A percentile compares a stretch with the other conserved stretches of the same genome.
These are phyloP conservation scores for Solanum dulcamara DNA, from an alignment of 257 asterid species.

Conservation along the genomic window DNA sequence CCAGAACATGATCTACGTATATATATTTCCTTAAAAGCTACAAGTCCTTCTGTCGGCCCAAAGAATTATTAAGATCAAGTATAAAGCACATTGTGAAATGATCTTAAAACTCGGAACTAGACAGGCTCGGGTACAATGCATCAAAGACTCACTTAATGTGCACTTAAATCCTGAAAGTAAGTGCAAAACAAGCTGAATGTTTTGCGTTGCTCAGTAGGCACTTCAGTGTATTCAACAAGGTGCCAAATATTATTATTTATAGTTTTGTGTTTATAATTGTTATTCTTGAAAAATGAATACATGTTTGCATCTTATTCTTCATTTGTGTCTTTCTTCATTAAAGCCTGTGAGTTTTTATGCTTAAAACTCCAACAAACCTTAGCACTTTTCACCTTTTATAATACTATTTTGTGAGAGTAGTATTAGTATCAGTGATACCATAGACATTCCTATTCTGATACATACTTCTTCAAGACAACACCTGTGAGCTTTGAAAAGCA, in stretches of 20 bases:
- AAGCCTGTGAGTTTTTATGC: neutral
- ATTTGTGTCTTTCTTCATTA: neutral
- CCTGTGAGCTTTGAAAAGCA: neutral
- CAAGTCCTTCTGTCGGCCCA: neutral
- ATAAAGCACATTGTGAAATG: neutral
- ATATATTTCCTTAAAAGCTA: neutral
- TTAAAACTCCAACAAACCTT: neutral
- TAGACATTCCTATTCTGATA: neutral
- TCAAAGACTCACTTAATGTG: neutral
- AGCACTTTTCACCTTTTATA: neutral
- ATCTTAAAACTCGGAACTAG: neutral
- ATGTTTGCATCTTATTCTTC: neutral
- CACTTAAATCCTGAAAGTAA: neutral
- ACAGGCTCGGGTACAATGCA: neutral
- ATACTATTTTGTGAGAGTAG: neutral
- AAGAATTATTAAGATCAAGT: neutral
- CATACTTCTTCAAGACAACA: neutral
- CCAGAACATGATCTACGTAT: neutral
- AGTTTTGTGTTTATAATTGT: neutral
- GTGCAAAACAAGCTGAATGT: neutral
- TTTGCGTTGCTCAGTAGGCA: neutral
- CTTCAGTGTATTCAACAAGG: neutral
- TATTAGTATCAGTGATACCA: neutral
- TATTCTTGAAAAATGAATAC: neutral
- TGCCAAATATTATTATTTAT: neutral